Conservation (phyloP, 805 yeast species). For the Ogataea dorogensis region DNA sequence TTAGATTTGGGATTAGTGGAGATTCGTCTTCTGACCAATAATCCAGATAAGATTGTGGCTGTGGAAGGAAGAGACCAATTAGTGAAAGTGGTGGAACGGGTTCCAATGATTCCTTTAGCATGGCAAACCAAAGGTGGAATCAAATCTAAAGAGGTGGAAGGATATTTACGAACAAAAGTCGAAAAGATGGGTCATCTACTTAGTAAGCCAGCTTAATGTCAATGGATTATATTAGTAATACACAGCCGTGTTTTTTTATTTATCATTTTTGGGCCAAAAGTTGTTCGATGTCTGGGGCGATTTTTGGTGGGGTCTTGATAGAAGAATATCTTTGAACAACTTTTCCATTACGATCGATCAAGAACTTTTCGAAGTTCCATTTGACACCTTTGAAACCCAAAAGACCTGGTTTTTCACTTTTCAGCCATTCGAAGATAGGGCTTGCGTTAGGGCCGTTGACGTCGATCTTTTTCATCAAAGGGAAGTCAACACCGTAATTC, state of each 20-base stretch:
- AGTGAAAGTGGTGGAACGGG: slow-evolving; percentile 79
- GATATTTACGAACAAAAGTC: slow-evolving; percentile 88
- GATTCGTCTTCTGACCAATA: slow-evolving; percentile 82
- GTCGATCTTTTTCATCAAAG: slow-evolving; percentile 79
- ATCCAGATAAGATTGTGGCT: slow-evolving; percentile 93
- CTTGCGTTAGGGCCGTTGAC: slow-evolving; percentile 85
- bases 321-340: slow-evolving; percentile 59
- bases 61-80: slow-evolving; percentile 83
- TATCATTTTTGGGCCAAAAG: slow-evolving; percentile 42
- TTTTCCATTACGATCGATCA: slow-evolving; percentile 52
- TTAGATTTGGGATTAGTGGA: slow-evolving; percentile 73
- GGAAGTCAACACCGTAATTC: slow-evolving; percentile 91
- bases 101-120: slow-evolving; percentile 95
- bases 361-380: slow-evolving; percentile 63
- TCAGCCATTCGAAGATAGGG: slow-evolving; percentile 77
- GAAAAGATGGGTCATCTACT: slow-evolving; percentile 97
- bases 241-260: too few relatives aligned
- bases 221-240: too few relatives aligned
- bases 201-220: slow-evolving; percentile 38
- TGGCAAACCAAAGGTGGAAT: slow-evolving; percentile 76
- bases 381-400: slow-evolving; percentile 68
- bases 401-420: slow-evolving; percentile 54
- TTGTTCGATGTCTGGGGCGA: slow-evolving; percentile 58
- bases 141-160: slow-evolving; percentile 82
- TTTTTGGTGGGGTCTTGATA: slow-evolving; percentile 59